Evolutionary conservation across 208 protist genomes (phyloP).

Genomic region (Porcisia deanei): DNA sequence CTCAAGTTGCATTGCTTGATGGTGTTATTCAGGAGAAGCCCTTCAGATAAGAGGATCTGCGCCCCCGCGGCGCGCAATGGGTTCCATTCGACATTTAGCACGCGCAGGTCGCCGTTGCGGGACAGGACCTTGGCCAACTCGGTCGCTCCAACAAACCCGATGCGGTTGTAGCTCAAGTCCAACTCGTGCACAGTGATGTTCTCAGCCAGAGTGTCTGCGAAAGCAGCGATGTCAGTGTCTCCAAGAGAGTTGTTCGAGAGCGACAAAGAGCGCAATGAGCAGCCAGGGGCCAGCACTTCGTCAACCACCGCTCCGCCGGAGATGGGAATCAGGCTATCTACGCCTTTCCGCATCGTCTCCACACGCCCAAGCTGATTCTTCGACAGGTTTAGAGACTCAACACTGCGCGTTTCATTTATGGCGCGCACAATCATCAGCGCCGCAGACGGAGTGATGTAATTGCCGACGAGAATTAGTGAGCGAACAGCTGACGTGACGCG

Average conservation of each 20-base stretch:
- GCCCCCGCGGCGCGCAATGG: conserved; percentile 64
- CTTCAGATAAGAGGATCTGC: conserved; percentile 65
- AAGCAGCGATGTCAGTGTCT: conserved; percentile 72
- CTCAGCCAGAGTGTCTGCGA: conserved; percentile 71
- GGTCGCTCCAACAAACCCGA: conserved; percentile 74
- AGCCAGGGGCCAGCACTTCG: conserved; percentile 58
- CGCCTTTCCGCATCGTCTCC: conserved; percentile 36
- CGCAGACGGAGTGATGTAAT: conserved; percentile 73
- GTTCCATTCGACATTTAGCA: conserved; percentile 92
- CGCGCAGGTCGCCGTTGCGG: conserved; percentile 80
- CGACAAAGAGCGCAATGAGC: conserved; percentile 50
- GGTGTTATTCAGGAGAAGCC: conserved; percentile 88
- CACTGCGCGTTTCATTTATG: conserved; percentile 51
- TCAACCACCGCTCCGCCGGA: conserved; percentile 65
- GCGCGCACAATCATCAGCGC: conserved; percentile 66
- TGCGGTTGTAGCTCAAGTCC: conserved; percentile 89
- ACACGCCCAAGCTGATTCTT: conserved; percentile 71
- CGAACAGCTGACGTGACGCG: conserved; percentile 65
- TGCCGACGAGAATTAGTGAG: conserved; percentile 70
- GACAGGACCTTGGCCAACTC: conserved; percentile 76
- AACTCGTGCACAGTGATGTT: conserved; percentile 78
- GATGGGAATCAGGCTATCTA: conserved; percentile 3
- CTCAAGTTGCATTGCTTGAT: conserved; percentile 88
- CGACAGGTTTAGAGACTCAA: conserved; percentile 72
- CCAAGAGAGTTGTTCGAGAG: conserved; percentile 75